Evolutionary conservation across 2,329 filamentous ascomycete species (phyloP).

Genomic region (Botryotinia narcissicola): DNA sequence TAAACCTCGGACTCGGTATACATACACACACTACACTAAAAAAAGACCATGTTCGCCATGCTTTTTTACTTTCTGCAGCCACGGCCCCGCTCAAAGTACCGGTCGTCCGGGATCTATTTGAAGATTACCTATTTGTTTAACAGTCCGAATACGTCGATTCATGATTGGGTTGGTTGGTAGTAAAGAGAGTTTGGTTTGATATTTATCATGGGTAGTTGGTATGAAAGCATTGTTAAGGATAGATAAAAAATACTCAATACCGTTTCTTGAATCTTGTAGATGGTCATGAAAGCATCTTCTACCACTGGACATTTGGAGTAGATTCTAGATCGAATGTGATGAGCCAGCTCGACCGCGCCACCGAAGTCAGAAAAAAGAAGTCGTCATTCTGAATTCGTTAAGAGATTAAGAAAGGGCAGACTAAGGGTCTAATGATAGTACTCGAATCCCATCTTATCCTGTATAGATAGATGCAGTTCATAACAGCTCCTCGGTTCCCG

Average conservation of each 20-base stretch:
- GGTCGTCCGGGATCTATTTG: not conserved
- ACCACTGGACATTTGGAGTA: not conserved
- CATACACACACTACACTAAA: not conserved
- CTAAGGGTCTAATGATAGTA: not conserved
- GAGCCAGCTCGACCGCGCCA: not conserved
- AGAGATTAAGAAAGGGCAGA: not conserved
- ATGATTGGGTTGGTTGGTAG: not conserved
- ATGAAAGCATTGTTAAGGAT: not conserved
- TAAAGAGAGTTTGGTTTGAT: not conserved
- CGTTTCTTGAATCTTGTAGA: not conserved
- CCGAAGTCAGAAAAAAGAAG: not conserved
- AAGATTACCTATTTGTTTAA: not conserved
- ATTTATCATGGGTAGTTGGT: not conserved
- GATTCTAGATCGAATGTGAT: not conserved
- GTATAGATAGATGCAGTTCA: not conserved
- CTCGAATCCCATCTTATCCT: not conserved
- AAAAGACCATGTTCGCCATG: not conserved
- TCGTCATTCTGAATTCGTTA: not conserved
- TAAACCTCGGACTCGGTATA: not conserved
- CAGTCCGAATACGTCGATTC: not conserved
- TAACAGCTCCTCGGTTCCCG: not conserved
- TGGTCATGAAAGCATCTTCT: not conserved
- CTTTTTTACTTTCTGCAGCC: not conserved
- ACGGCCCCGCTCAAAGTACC: conserved; percentile 4
- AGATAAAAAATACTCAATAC: not conserved